phyloP scores from a whole-genome alignment of 2,329 filamentous ascomycete species.

The Alternaria incomplexa region DNA sequence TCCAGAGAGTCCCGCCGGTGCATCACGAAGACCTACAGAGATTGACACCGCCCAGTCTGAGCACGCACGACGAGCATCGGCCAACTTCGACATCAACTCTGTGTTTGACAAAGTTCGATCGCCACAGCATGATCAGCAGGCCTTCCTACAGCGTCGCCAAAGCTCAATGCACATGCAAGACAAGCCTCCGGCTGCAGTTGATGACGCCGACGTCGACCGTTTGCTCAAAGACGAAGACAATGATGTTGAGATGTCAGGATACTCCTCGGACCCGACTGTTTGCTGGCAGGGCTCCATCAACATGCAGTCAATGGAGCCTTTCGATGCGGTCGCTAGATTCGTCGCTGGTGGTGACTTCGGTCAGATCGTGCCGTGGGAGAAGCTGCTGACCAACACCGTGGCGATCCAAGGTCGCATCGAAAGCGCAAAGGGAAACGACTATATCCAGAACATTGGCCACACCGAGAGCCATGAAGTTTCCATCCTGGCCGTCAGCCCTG shows the following conservation, averaged over 20 bases:
- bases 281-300: constrained; percentile 50
- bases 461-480: constrained; percentile 83
- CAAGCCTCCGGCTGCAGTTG: constrained; percentile 62
- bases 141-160: constrained; percentile 58
- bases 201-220: constrained; percentile 89
- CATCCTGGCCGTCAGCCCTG: constrained; percentile 73
- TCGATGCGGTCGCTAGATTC: constrained; percentile 78
- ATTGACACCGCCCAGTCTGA: constrained; percentile 47
- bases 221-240: constrained; percentile 82
- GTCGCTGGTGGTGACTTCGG: constrained; percentile 83
- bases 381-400: constrained; percentile 73
- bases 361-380: constrained; percentile 71
- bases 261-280: constrained; percentile 75
- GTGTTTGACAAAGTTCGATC: constrained; percentile 86
- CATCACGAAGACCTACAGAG: constrained; percentile 31
- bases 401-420: constrained; percentile 81
- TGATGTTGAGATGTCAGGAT: constrained; percentile 76
- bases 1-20: constrained; percentile 26
- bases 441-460: constrained; percentile 85
- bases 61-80: constrained; percentile 58
- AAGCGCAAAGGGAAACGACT: constrained; percentile 83
- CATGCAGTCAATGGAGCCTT: constrained; percentile 79
- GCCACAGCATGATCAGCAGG: constrained; percentile 61
- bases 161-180: constrained; percentile 53
- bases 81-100: constrained; percentile 81